Percentiles rank a stretch among this genome's conserved stretches.
Conservation (phyloP, 768 basidiomycete genomes). For the Lactifluus echinatus region DNA sequence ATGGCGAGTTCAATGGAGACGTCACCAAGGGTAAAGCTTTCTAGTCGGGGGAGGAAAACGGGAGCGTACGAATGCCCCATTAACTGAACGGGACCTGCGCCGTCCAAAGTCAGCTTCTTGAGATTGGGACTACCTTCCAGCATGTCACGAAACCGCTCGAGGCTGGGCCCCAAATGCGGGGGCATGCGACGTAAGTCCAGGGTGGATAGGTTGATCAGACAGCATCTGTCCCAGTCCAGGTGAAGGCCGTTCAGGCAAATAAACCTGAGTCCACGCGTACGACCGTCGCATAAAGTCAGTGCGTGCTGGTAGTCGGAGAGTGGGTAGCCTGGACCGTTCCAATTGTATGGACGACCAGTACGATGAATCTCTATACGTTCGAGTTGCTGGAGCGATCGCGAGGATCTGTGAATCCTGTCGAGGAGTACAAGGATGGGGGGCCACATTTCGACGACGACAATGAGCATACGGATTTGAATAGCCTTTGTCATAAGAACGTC, state of each 20-base stretch:
- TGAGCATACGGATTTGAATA: constrained; percentile 50
- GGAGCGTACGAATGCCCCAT: constrained; percentile 27
- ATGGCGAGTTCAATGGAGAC: constrained; percentile 41
- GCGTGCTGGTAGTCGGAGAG: constrained; percentile 28
- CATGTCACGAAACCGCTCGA: constrained; percentile 44
- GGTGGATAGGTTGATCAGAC: constrained; percentile 45
- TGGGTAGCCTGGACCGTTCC: constrained; percentile 36
- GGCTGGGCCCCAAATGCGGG: constrained; percentile 40
- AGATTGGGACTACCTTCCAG: constrained; percentile 36
- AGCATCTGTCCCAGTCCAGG: constrained; percentile 47
- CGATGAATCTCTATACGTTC: constrained; percentile 62
- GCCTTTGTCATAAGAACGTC: constrained; percentile 43
- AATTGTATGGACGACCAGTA: constrained; percentile 38
- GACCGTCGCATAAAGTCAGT: constrained; percentile 44
- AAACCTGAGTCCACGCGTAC: constrained; percentile 38
- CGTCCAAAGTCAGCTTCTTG: constrained; percentile 49
- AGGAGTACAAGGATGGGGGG: constrained; percentile 44
- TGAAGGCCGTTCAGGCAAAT: constrained; percentile 51
- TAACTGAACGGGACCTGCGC: constrained; percentile 43
- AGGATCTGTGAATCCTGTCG: constrained; percentile 32
- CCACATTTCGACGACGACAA: constrained; percentile 50
- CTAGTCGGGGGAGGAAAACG: constrained; percentile 41
- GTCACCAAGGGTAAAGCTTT: constrained; percentile 48
- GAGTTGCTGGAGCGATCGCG: constrained; percentile 26
- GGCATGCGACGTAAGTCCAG: constrained; percentile 60